Evolutionary conservation across 371 early-diverging fungal species (phyloP).

Genomic region (Actinomortierella ambigua): DNA sequence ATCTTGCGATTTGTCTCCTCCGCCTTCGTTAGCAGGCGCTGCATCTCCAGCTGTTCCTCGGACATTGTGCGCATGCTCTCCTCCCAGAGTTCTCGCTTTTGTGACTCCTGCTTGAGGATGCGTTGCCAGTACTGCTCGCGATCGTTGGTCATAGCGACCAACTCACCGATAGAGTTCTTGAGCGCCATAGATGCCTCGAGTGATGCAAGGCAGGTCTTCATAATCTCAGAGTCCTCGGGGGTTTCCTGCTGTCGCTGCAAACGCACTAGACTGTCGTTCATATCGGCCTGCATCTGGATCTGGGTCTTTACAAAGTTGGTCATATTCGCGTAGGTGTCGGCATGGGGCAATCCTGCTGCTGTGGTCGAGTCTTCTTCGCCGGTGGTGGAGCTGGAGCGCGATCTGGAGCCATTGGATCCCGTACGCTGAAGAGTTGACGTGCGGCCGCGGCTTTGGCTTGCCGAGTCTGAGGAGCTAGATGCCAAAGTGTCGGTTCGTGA

Average conservation of each 20-base stretch:
- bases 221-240: conserved; percentile 40
- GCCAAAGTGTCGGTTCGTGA: no score
- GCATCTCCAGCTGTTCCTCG: conserved; percentile 51
- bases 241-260: conserved; percentile 33
- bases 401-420: conserved; percentile 8
- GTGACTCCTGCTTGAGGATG: conserved; percentile 51
- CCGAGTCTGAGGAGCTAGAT: no score
- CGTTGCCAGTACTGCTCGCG: conserved; percentile 57
- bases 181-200: conserved; percentile 34
- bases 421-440: conserved; percentile 7
- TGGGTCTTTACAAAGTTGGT: conserved; percentile 44
- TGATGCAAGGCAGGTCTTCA: conserved; percentile 19
- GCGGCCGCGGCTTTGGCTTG: conserved; percentile 20
- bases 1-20: conserved; percentile 45
- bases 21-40: conserved; percentile 29
- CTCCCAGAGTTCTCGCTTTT: conserved; percentile 55
- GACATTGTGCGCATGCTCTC: conserved; percentile 51
- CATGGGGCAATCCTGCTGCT: conserved; percentile 12
- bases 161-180: conserved; percentile 42
- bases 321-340: conserved; percentile 40
- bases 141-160: conserved; percentile 50
- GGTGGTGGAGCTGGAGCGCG: conserved; percentile 33
- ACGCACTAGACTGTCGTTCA: conserved; percentile 29
- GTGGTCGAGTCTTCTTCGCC: conserved; percentile 1
- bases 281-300: conserved; percentile 37